Evolutionary conservation across 2,329 filamentous ascomycete genomes (phyloP), one percentile per base, ranked within the genome.

Genomic region (Epicoccum sorghinum): DNA sequence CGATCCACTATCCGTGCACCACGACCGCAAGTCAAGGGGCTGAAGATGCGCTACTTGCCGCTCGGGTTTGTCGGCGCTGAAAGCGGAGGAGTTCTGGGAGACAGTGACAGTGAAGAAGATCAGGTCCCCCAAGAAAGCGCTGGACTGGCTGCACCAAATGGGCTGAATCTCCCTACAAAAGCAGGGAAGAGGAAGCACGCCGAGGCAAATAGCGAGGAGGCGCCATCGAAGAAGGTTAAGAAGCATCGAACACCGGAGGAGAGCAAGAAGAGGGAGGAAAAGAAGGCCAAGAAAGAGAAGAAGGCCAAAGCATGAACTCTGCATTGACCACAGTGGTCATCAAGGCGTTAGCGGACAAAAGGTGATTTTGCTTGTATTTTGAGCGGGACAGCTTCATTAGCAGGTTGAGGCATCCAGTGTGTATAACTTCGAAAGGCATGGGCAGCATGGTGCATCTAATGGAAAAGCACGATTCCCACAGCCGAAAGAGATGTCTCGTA

Each of bases 11-110:
- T 81, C 52, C 84, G 79, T 55, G 71, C 80, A 1, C 78, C 85
- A 43, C 83, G 87, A 55, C 78, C 83, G 40, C 89, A 92, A 70
- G 88, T 89, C 1, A 80, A 83, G 64, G 87, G 86, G 6, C 76
- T 93, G 48, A 85, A 82, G 65, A 83, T 86, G 73, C 84, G 89
- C 30, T 91, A 84, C 72, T 82, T 82, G 48, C 89, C 89, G 1
- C 83, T 88, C 39, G 89, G 89, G 12, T 81, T 81, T 59, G 47
- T 49, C 4, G 79, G 79, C 4, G 54, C 65, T 9, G 79, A 78
- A 24, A 74, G 75, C 27, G 71, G 70, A 27, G 80, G 75, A 24
- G 75, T 54, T 14, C 73, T 79, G 62, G 82, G 66, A 10, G 73
- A 70, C 22, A 75, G 72, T 5, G 77, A 78, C 13, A 71, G 69